These are phyloP conservation scores for Chlorella sp. DNA, from an alignment of 139 green algal genomes.

Conservation along the genomic window DNA sequence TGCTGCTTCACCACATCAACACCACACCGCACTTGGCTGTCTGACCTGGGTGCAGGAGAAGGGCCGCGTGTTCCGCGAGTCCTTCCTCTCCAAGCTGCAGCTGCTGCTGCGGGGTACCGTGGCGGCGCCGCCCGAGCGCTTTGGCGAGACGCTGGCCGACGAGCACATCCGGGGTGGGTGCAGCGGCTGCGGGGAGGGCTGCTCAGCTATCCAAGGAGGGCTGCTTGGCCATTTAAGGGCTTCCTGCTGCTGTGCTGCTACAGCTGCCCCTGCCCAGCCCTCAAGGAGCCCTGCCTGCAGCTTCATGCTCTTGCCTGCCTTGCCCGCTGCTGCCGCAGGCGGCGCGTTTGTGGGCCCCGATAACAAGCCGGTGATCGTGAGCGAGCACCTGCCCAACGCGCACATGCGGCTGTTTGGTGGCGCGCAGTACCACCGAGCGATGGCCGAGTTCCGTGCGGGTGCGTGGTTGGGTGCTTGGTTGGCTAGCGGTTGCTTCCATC, in stretches of 20 bases:
- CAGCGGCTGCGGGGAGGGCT: too few species aligned
- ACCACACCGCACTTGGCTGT: too few species aligned
- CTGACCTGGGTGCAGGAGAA: slow-evolving; percentile 82
- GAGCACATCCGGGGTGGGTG: slow-evolving; percentile 82
- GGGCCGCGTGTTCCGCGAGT: slow-evolving; percentile 82
- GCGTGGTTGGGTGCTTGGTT: not conserved
- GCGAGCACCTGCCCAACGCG: slow-evolving; percentile 81
- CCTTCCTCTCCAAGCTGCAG: slow-evolving; percentile 85
- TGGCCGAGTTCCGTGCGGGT: slow-evolving; percentile 86
- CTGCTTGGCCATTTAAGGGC: too few species aligned
- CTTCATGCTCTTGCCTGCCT: too few species aligned
- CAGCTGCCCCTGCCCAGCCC: too few species aligned
- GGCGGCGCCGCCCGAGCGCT: slow-evolving; percentile 80
- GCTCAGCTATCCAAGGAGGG: too few species aligned
- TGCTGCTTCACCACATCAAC: too few species aligned
- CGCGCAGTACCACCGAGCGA: slow-evolving; percentile 95
- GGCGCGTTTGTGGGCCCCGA: slow-evolving; percentile 83
- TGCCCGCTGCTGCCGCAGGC: slow-evolving; percentile 27
- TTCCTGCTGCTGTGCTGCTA: too few species aligned
- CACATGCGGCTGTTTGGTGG: slow-evolving; percentile 96
- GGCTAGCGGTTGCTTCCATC: too few species aligned
- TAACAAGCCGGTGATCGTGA: slow-evolving; percentile 60
- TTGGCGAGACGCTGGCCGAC: slow-evolving; percentile 95
- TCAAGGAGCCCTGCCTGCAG: too few species aligned
- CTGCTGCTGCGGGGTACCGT: slow-evolving; percentile 89